A percentile compares a stretch with the other conserved stretches of the same genome.
Conservation (phyloP, 2,329 filamentous ascomycete species). For the Fonsecaea monophora region DNA sequence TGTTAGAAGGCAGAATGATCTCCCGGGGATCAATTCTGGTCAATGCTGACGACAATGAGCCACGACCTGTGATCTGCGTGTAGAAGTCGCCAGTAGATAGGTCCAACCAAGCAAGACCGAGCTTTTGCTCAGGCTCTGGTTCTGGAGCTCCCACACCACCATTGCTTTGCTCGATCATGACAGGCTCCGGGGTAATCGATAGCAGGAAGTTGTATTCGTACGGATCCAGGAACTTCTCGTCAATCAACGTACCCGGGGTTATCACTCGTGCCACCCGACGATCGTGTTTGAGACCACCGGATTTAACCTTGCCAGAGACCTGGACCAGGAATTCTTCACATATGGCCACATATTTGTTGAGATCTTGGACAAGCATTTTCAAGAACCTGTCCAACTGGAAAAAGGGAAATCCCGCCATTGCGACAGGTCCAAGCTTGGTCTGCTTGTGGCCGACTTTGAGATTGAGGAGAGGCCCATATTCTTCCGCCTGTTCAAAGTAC, state of each 20-base stretch:
- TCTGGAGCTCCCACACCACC: constrained; percentile 37
- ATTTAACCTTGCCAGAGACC: constrained; percentile 71
- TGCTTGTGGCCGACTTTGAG: constrained; percentile 84
- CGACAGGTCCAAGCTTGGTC: constrained; percentile 68
- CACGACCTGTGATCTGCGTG: constrained; percentile 75
- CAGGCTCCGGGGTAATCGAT: constrained; percentile 65
- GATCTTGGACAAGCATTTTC: constrained; percentile 89
- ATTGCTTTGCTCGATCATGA: constrained; percentile 40
- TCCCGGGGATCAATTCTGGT: constrained; percentile 85
- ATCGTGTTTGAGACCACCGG: constrained; percentile 81
- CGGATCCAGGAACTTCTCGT: constrained; percentile 96
- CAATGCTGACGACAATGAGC: constrained; percentile 77
- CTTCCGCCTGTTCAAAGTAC: constrained; percentile 94
- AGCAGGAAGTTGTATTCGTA: constrained; percentile 93
- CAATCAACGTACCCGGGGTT: constrained; percentile 93
- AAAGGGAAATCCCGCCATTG: constrained; percentile 95
- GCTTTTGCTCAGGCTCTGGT: constrained; percentile 48
- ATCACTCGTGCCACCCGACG: constrained; percentile 85
- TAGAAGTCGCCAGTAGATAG: constrained; percentile 94
- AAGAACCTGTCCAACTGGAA: constrained; percentile 92
- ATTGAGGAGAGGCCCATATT: constrained; percentile 83
- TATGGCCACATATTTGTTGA: constrained; percentile 89
- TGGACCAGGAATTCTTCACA: constrained; percentile 89
- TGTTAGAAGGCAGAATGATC: constrained; percentile 74
- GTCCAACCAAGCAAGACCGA: constrained; percentile 93